Evolutionary conservation across 225 moss, liverwort and hornwort species (phyloP).

Genomic region (Sphagnum tenellum): DNA sequence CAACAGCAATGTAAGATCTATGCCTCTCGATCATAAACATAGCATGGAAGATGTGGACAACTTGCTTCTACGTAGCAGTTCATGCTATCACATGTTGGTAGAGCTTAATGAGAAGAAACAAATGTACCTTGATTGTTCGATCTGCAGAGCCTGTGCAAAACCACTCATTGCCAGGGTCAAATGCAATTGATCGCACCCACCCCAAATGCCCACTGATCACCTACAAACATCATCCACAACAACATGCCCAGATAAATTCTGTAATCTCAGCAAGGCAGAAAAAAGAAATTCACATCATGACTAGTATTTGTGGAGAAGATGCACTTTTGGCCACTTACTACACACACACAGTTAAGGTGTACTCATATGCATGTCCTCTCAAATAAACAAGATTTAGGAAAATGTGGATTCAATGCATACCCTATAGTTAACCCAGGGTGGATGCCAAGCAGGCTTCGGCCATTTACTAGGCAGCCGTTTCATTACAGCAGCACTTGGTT

Average conservation of each 20-base stretch:
- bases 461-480: conserved; percentile 96
- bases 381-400: neutral
- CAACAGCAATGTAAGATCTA: no score
- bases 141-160: conserved; percentile 98
- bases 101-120: neutral
- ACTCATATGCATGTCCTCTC: no score
- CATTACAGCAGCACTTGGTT: conserved; percentile 90
- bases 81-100: no score
- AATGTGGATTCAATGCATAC: conserved; percentile 23
- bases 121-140: conserved; percentile 78
- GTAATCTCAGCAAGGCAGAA: no score
- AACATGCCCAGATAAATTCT: no score
- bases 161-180: conserved; percentile 98
- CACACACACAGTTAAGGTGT: no score
- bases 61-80: no score
- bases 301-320: no score
- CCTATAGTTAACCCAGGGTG: conserved; percentile 96
- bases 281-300: no score
- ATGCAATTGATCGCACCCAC: conserved; percentile 93
- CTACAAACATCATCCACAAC: conserved; percentile 29
- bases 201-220: conserved; percentile 97
- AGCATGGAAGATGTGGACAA: no score
- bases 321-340: no score
- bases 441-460: conserved; percentile 98
- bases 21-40: no score